Percentiles rank a stretch among this genome's conserved stretches.
Conservation (phyloP, 441 rosid genomes). For the Corymbia calophylla region DNA sequence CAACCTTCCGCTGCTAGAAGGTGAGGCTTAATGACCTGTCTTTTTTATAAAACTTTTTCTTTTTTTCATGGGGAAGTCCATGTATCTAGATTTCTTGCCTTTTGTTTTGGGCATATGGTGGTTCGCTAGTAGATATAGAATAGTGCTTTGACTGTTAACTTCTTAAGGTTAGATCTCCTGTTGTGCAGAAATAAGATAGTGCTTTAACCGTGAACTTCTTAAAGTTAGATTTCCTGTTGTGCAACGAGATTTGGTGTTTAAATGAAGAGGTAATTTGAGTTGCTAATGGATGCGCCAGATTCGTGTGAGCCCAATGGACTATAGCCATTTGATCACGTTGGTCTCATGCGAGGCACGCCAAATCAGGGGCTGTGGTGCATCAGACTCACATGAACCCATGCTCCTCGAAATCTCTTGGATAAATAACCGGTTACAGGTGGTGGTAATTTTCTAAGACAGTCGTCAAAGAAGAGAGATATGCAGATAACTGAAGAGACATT, state of each 20-base stretch:
- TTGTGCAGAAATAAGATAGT: background rate
- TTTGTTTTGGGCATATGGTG: background rate
- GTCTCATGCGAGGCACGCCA: background rate
- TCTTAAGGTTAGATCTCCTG: background rate
- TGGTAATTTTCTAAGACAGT: background rate
- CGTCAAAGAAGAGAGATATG: background rate
- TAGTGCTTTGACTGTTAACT: background rate
- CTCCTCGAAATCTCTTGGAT: background rate
- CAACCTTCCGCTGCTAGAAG: background rate
- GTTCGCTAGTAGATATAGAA: background rate
- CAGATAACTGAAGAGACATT: background rate
- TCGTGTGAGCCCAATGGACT: background rate
- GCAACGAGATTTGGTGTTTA: background rate
- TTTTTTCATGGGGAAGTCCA: background rate
- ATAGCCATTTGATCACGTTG: background rate
- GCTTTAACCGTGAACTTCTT: background rate
- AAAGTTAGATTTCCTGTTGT: background rate
- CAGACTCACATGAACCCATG: background rate
- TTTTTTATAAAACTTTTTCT: background rate
- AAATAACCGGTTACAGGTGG: background rate
- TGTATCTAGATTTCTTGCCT: background rate
- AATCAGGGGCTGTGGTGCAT: background rate
- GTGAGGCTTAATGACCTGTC: background rate
- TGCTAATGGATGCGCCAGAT: background rate
- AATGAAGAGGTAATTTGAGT: background rate